Conservation (phyloP, 805 yeast species). For the Candida caryicola region DNA sequence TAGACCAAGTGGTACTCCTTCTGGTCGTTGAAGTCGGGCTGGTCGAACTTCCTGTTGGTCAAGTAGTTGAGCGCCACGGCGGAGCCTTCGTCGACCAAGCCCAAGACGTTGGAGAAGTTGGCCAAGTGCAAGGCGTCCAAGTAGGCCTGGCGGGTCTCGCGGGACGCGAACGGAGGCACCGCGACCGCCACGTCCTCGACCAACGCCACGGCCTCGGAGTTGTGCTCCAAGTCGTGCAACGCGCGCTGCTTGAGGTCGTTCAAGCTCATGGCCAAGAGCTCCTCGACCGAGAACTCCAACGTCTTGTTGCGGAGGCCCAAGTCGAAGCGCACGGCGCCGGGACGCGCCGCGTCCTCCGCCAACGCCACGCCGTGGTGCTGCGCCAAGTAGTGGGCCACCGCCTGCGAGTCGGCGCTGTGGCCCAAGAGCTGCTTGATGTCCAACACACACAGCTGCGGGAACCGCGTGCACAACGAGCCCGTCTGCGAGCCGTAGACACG, state of each 20-base stretch:
- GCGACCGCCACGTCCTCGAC: constrained; percentile 71
- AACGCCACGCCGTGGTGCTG: constrained; percentile 62
- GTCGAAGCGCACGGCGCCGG: constrained; percentile 55
- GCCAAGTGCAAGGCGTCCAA: constrained; percentile 72
- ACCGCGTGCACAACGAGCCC: constrained; percentile 62
- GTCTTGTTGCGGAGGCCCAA: constrained; percentile 34
- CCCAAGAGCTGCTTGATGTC: constrained; percentile 76
- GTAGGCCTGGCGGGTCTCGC: constrained; percentile 66
- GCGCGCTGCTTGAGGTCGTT: constrained; percentile 67
- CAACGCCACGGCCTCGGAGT: constrained; percentile 38
- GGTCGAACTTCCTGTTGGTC: constrained; percentile 43
- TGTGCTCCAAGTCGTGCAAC: constrained; percentile 44
- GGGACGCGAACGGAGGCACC: constrained; percentile 69
- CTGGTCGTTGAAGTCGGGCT: constrained; percentile 30
- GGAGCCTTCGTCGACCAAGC: constrained; percentile 85
- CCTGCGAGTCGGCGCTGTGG: constrained; percentile 45
- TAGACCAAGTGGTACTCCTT: constrained; percentile 67
- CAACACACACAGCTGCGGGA: constrained; percentile 66
- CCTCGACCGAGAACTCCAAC: constrained; percentile 57
- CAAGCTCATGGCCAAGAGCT: constrained; percentile 78
- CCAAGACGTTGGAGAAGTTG: constrained; percentile 54
- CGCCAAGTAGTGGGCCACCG: constrained; percentile 44
- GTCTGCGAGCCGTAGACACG: constrained; percentile 80
- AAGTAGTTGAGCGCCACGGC: constrained; percentile 86
- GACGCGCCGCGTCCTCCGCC: constrained; percentile 35